Base-by-base conservation (phyloP, 2,329 filamentous ascomycete species). In the Fusarium chuoi region DNA sequence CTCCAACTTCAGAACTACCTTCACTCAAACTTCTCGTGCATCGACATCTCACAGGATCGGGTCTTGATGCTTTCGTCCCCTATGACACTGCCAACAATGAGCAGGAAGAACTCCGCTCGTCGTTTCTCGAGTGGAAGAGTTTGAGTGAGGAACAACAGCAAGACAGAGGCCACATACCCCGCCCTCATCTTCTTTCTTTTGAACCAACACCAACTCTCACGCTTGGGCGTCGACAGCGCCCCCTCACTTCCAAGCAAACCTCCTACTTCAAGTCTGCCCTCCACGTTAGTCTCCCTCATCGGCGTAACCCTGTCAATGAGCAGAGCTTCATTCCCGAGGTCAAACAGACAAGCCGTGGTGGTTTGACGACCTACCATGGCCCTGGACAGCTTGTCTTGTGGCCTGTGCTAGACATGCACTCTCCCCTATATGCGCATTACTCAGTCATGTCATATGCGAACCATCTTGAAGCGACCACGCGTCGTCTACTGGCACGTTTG, bases 371-470 rank as follows among this genome's bases (percentile, higher is more conserved):
- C 6, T 98, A 98, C 84, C 96, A 99, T 81, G 96, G 96, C 0
- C 96, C 96, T 0, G 96, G 96, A 0, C 96, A 99, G 81, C 84
- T 97, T 55, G 93, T 98, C 41, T 90, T 95, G n/a, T 99, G 97
- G 86, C 94, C 96, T 7, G 90, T 98, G 57, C 81, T 97, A n/a
- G 94, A 98, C 81, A 87, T 98, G 64, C 90, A 89, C 62, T 87
- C 89, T 12, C 78, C 82, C 1, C 73, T 82, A 17, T 89, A 94
- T 74, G 83, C 84, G 1, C 85, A 79, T 51, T 85, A 96, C 26
- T 91, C 89, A 9, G 92, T 96, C 18, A 86, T 94, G 24, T 89
- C 89, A 70, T 98, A 97, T 83, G 92, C 97, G 11, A 88, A 90
- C 41, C 82, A 95, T 38, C 87, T 99, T 3, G 95, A 99, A 81